phyloP scores from a whole-genome alignment of 2,329 filamentous ascomycete species.

The Venturia asperata region DNA sequence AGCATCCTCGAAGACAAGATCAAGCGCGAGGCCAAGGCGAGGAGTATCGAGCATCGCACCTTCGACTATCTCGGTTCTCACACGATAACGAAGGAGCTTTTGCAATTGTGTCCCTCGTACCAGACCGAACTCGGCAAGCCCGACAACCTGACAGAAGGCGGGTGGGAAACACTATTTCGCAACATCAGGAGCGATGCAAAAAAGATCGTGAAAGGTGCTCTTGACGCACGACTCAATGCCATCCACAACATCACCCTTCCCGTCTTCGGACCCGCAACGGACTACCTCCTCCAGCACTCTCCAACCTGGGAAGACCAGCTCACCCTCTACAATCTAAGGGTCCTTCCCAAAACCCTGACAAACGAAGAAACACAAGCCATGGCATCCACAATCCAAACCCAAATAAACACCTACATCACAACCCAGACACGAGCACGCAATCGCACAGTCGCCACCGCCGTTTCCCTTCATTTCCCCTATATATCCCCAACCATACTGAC shows the following conservation, averaged over 20 bases:
- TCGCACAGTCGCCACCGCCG: not conserved
- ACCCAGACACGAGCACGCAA: not conserved
- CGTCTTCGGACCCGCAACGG: not conserved
- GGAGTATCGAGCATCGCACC: not conserved
- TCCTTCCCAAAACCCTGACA: not conserved
- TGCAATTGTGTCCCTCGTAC: not conserved
- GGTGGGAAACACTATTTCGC: not conserved
- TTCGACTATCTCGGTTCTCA: too few relatives aligned
- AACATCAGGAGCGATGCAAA: not conserved
- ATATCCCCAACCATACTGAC: not conserved
- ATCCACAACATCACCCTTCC: not conserved
- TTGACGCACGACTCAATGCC: not conserved
- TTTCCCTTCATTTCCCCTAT: too few relatives aligned
- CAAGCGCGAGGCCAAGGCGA: not conserved
- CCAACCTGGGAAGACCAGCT: not conserved
- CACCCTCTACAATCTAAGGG: not conserved
- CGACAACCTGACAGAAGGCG: not conserved
- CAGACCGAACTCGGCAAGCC: not conserved
- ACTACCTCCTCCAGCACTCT: not conserved
- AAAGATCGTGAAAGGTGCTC: not conserved
- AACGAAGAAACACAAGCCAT: too few relatives aligned
- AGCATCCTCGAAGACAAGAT: not conserved
- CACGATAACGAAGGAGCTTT: not conserved
- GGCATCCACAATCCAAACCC: too few relatives aligned
- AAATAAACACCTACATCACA: too few relatives aligned